Percentiles rank a stretch among this genome's conserved stretches.
phyloP scores from a whole-genome alignment of 2,329 filamentous ascomycete species.

The Aureobasidium sp. region DNA sequence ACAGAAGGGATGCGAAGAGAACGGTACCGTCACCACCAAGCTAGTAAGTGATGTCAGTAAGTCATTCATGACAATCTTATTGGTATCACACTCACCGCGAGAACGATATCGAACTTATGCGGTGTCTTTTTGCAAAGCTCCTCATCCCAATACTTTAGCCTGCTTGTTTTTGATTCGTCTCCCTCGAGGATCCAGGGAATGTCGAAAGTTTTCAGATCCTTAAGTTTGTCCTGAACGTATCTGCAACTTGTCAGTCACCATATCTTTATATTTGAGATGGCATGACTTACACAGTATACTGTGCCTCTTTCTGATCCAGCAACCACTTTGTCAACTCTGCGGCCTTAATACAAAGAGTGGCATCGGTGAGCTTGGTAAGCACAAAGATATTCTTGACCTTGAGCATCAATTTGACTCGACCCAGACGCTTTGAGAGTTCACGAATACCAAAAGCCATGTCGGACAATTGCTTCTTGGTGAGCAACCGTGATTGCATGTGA shows the following conservation, averaged over 20 bases:
- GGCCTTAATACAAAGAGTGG: conserved; percentile 68
- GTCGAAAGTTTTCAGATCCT: conserved; percentile 66
- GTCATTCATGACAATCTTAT: not conserved
- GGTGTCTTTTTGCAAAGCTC: conserved; percentile 69
- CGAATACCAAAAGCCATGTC: conserved; percentile 97
- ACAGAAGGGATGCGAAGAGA: conserved; percentile 84
- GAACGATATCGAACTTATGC: conserved; percentile 86
- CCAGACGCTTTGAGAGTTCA: conserved; percentile 78
- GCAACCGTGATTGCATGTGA: conserved; percentile 58
- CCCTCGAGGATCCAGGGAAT: conserved; percentile 60
- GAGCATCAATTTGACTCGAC: conserved; percentile 74
- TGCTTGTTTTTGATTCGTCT: conserved; percentile 44
- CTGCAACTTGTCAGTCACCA: conserved; percentile 21
- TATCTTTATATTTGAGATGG: not conserved
- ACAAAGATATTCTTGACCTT: conserved; percentile 78
- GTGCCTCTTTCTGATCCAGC: conserved; percentile 56
- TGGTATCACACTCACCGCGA: conserved; percentile 50
- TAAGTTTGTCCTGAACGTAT: conserved; percentile 69
- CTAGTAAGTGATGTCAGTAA: not conserved
- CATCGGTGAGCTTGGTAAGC: conserved; percentile 86
- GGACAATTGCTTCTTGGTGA: conserved; percentile 89
- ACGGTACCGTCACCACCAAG: conserved; percentile 81
- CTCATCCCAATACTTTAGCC: conserved; percentile 77
- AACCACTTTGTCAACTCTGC: conserved; percentile 75
- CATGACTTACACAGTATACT: conserved; percentile 61